Percentiles rank a stretch among this genome's conserved stretches.
Evolutionary conservation across 2,329 filamentous ascomycete genomes (phyloP).

Genomic region (Aquanectria penicillioides): DNA sequence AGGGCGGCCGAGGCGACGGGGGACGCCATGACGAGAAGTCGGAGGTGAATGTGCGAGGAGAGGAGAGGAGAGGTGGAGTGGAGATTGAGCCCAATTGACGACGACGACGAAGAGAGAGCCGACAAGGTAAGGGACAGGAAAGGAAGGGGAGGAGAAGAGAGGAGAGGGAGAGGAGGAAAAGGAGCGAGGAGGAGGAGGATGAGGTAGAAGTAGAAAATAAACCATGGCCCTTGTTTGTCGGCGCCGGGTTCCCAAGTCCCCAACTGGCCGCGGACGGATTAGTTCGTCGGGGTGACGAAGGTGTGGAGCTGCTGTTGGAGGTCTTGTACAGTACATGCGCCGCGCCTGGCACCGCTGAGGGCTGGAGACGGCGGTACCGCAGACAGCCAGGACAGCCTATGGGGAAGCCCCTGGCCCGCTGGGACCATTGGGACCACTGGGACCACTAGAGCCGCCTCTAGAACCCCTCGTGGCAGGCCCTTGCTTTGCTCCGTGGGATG

Average conservation of each 20-base stretch:
- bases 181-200: slow-evolving; percentile 18
- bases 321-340: slow-evolving; percentile 7
- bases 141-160: slow-evolving; percentile 13
- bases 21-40: slow-evolving; percentile 54
- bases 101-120: neutral
- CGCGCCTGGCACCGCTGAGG: neutral
- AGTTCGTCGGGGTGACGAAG: slow-evolving; percentile 37
- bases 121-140: slow-evolving; percentile 15
- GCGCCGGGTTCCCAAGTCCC: no score
- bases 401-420: no score
- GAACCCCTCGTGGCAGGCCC: neutral
- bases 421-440: no score
- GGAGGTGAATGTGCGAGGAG: slow-evolving; percentile 19
- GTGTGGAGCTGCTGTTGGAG: slow-evolving; percentile 27
- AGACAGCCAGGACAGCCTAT: no score
- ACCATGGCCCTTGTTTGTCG: slow-evolving; percentile 12
- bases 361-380: no score
- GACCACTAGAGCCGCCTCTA: no score
- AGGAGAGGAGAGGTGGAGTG: slow-evolving; percentile 19
- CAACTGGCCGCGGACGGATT: no score
- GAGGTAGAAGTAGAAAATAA: slow-evolving; percentile 23
- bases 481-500: no score
- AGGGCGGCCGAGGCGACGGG: slow-evolving; percentile 75
- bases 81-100: no score
- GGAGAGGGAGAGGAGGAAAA: slow-evolving; percentile 21